Conservation (phyloP, 164 flowering plant genomes). For the Pachysandra terminalis region DNA sequence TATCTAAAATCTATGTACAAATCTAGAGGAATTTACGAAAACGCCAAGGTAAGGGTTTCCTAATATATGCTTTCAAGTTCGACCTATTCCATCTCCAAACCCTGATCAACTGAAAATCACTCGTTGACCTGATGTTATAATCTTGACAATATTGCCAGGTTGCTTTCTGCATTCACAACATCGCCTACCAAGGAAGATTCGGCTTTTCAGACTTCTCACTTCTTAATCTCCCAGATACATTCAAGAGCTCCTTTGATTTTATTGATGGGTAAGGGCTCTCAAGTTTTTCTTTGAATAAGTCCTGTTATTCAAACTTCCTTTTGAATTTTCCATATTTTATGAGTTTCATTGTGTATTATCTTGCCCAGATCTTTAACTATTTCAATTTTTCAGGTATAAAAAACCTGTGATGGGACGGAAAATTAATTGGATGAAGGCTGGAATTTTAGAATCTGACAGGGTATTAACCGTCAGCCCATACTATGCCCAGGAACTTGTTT, state of each 20-base stretch:
- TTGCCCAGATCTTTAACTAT: neutral
- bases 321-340: neutral
- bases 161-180: conserved; percentile 87
- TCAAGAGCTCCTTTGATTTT: conserved; percentile 79
- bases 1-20: conserved; percentile 66
- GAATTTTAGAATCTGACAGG: conserved; percentile 64
- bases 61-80: neutral
- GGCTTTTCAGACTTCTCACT: conserved; percentile 67
- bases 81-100: neutral
- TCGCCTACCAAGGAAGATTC: conserved; percentile 94
- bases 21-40: conserved; percentile 52
- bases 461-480: conserved; percentile 83
- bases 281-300: neutral
- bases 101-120: neutral
- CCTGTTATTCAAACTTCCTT: neutral
- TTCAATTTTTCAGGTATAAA: conserved; percentile 41
- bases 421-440: conserved; percentile 99
- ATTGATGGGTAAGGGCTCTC: conserved; percentile 65
- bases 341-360: neutral
- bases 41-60: conserved; percentile 54
- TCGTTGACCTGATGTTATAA: neutral
- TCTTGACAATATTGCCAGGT: conserved; percentile 39
- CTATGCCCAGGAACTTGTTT: conserved; percentile 78
- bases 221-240: conserved; percentile 68
- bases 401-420: conserved; percentile 94